These are phyloP conservation scores for Pyricularia pennisetigena DNA, from an alignment of 2,329 filamentous ascomycete species.

Conservation along the genomic window DNA sequence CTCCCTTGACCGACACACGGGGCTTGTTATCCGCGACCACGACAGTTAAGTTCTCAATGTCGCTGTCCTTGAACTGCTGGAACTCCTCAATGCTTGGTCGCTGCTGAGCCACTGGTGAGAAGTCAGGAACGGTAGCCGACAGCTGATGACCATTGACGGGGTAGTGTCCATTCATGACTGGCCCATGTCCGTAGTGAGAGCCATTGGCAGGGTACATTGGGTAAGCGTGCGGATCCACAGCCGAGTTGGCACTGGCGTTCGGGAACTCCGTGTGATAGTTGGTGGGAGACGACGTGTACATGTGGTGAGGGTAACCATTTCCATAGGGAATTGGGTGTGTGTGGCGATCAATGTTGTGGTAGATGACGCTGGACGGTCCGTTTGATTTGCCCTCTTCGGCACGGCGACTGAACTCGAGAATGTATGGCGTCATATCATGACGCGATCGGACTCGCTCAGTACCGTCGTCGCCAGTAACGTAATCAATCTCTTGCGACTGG, in stretches of 20 bases:
- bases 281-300: constrained; percentile 5
- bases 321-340: constrained; percentile 15
- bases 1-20: background rate
- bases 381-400: constrained; percentile 64
- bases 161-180: constrained; percentile 19
- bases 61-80: constrained; percentile 19
- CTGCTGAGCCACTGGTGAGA: constrained; percentile 30
- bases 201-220: constrained; percentile 4
- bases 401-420: constrained; percentile 62
- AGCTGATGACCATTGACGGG: constrained; percentile 35
- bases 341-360: constrained; percentile 15
- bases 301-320: constrained; percentile 14
- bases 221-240: constrained; percentile 14
- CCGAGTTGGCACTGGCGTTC: constrained; percentile 11
- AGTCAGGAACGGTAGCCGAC: constrained; percentile 55
- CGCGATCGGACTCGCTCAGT: constrained; percentile 67
- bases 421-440: constrained; percentile 71
- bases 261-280: constrained; percentile 12
- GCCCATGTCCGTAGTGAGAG: constrained; percentile 12
- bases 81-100: constrained; percentile 18
- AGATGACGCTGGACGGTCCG: constrained; percentile 40
- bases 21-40: background rate
- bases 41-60: constrained; percentile 4
- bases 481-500: constrained; percentile 63
- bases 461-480: constrained; percentile 64